Conservation (phyloP, 2,329 filamentous ascomycete species). For the Xylariomycetidae sp. region DNA sequence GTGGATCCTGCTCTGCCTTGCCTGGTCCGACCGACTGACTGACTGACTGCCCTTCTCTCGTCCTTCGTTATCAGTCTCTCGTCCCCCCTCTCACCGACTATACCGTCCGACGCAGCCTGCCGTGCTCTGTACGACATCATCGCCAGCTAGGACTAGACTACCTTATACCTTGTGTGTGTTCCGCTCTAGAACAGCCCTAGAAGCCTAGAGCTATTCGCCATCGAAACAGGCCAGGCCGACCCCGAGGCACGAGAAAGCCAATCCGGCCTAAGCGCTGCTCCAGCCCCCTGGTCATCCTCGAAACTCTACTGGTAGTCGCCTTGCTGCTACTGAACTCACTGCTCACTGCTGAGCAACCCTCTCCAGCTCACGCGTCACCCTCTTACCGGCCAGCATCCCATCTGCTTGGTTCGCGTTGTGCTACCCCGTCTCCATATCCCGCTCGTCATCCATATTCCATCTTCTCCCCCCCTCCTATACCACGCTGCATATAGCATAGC, state of each 20-base stretch:
- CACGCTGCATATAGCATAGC: no score
- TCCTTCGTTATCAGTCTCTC: neutral
- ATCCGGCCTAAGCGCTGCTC: no score
- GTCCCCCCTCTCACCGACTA: neutral
- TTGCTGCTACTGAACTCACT: constrained; percentile 6
- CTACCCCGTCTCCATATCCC: no score
- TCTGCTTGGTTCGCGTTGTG: no score
- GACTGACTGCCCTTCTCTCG: no score
- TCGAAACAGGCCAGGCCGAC: constrained; percentile 1
- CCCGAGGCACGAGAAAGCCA: constrained; percentile 1
- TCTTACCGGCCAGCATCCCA: no score
- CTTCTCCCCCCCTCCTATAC: no score
- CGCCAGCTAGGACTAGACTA: neutral
- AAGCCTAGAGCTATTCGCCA: constrained; percentile 1
- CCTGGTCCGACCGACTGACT: no score
- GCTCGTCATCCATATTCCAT: no score
- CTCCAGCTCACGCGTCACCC: no score
- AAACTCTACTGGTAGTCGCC: constrained; percentile 8
- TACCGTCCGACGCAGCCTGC: neutral
- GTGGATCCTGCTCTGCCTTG: no score
- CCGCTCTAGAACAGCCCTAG: neutral
- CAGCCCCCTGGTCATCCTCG: neutral
- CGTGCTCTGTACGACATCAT: constrained; percentile 1
- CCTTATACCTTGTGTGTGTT: neutral
- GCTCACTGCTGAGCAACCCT: neutral